Evolutionary conservation across 176 grass and related monocot genomes (phyloP), one percentile per base, ranked within the genome.

Genomic region (Bolboschoenus planiculmis): DNA sequence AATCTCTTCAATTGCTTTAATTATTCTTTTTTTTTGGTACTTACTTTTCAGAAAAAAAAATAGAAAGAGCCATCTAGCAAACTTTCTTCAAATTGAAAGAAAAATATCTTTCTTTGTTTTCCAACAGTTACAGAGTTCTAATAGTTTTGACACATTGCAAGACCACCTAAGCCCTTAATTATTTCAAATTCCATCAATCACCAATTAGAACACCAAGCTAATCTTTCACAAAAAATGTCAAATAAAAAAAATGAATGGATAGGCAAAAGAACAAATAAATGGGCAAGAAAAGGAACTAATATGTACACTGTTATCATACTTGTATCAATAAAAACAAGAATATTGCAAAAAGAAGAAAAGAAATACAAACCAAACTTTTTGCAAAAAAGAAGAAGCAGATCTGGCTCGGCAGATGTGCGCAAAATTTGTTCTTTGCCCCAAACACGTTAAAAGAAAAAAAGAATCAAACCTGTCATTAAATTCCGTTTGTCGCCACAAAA

Each of bases 341-440:
- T 35, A 27, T 79, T 54, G 57, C 56, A 79, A 26, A 64, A 64
- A 65, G 72, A 79, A 59, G 53, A 59, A 85, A 82, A 62, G 4
- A 62, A 56, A 66, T 56, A 16, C 84, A 70, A 85, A 85, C 58
- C 55, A 79, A 80, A 80, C 58, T 85, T 85, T 85, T 24, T 56
- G 39, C 74, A 66, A 67, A 67, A 34, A 80, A 80, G 47, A 36
- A 37, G 54, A 64, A 82, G 39, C 80, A 46, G 48, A 78, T 62
- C 33, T 79, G 56, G 71, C 56, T 74, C 54, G 31, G 71, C 21
- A 51, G 83, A 79, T 15, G 30, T 85, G 75, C 33, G 80, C 84
- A 79, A 80, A 80, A 80, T 73, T 85, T 79, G 73, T 85, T 65
- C n/a, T 65, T 85, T 78, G 56, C 71, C 56, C 43, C 44, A 46